Evolutionary conservation across 2,329 filamentous ascomycete species (phyloP).

Genomic region (Stemphylium lycopersici): DNA sequence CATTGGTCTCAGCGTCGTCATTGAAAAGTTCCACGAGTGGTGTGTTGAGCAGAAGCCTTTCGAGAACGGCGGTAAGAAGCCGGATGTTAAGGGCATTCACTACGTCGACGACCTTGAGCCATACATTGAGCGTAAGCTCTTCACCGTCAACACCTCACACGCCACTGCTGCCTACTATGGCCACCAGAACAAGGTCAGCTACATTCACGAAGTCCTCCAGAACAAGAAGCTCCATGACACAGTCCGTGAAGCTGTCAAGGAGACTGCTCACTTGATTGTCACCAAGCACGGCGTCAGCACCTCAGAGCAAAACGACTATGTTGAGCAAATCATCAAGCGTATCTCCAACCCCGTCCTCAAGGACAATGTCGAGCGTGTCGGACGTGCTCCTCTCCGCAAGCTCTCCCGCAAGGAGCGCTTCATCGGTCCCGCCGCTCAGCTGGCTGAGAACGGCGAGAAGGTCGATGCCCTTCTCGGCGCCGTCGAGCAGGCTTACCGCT

Average conservation of each 20-base stretch:
- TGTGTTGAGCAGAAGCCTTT: constrained; percentile 91
- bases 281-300: constrained; percentile 81
- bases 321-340: constrained; percentile 87
- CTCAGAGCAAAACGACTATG: constrained; percentile 82
- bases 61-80: constrained; percentile 67
- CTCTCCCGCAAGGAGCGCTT: constrained; percentile 94
- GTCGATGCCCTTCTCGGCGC: constrained; percentile 78
- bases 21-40: constrained; percentile 99
- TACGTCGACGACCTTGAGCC: constrained; percentile 91
- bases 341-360: constrained; percentile 94
- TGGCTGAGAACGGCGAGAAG: constrained; percentile 79
- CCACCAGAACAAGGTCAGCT: constrained; percentile 82
- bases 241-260: constrained; percentile 78
- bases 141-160: constrained; percentile 98
- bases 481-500: constrained; percentile 90
- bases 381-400: constrained; percentile 92
- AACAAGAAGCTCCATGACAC: constrained; percentile 80
- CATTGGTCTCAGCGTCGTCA: constrained; percentile 85
- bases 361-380: constrained; percentile 93
- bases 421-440: constrained; percentile 86
- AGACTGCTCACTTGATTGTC: constrained; percentile 86
- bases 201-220: constrained; percentile 85
- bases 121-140: constrained; percentile 99
- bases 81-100: constrained; percentile 84
- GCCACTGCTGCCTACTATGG: constrained; percentile 96